Percentiles rank a stretch among this genome's conserved stretches.
Conservation (phyloP, 108 stramenopile genomes). For the Nitzschia palea region DNA sequence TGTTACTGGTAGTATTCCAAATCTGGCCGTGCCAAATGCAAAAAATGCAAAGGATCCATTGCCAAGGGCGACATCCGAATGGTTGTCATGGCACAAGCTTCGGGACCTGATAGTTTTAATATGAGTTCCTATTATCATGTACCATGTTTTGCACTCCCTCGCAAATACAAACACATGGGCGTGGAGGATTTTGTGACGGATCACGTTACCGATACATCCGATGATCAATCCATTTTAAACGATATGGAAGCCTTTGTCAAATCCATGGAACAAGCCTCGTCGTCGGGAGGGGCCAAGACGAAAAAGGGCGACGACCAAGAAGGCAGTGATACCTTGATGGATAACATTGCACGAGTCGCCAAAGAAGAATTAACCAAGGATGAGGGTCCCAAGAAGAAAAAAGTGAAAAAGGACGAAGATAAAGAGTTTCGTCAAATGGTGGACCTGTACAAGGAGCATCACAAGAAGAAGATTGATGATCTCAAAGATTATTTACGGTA, state of each 20-base stretch:
- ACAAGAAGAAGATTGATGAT: conserved; percentile 47
- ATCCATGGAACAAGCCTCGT: conserved; percentile 15
- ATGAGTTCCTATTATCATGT: conserved; percentile 37
- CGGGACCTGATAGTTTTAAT: conserved; percentile 2
- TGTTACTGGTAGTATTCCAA: conserved; percentile 69
- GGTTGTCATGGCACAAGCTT: conserved; percentile 16
- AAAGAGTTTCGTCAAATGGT: conserved; percentile 27
- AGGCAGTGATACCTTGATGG: conserved; percentile 12
- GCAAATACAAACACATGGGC: conserved; percentile 21
- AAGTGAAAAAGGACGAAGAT: conserved; percentile 21
- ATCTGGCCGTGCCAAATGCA: conserved; percentile 63
- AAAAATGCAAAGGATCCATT: conserved; percentile 75
- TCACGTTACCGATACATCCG: conserved; percentile 41
- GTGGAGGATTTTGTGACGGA: conserved; percentile 49
- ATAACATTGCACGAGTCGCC: conserved; percentile 17
- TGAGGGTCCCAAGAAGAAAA: conserved; percentile 15
- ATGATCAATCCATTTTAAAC: conserved; percentile 12
- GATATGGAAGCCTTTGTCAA: conserved; percentile 11
- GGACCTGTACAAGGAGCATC: conserved; percentile 35
- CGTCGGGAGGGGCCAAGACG: not conserved
- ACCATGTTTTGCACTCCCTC: conserved; percentile 58
- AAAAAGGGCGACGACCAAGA: conserved; percentile 14
- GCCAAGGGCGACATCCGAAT: conserved; percentile 60
- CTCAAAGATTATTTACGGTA: conserved; percentile 68
- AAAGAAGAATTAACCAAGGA: not conserved